Base-by-base conservation (phyloP, 495 filamentous ascomycete species). In the Penicillium verhagenii region DNA sequence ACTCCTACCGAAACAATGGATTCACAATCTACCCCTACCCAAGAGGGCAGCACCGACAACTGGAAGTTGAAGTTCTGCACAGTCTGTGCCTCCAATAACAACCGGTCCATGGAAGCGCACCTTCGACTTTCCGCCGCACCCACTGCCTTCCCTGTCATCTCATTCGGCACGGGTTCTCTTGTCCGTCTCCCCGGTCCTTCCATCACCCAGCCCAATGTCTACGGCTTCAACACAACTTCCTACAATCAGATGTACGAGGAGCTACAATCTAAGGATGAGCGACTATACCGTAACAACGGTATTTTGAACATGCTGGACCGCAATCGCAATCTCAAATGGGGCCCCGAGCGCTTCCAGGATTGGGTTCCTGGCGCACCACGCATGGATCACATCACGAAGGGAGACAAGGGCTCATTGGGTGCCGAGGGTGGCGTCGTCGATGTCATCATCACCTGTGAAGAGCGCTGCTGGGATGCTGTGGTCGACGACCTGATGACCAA, bases 31-130 rank as follows among this genome's bases (percentile, higher is more conserved):
- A 60, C 56, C 33, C 54, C 67, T 45, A 60, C 56, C 33, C 54
- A 59, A 40, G 47, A 63, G 8, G 33, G 64, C 28, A 67, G 61
- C 70, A 78, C 78, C 72, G 80, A 83, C 74, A 80, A 70, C 21
- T 94, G 84, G 79, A 95, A 90, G 67, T 79, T 99, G 38, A 94
- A 88, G 63, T 97, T 97, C 75, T 99, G 95, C 80, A 99, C 95
- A 2, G 94, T 99, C 33, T 99, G 95, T 72, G 94, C 94, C 4
- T 96, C 91, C 62, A 97, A 99, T 66, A 86, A 97, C 61, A 97
- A 97, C 66, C 85, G 92, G 82, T 96, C 92, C 5, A 98, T 98
- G 94, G 94, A 98, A 81, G 92, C 91, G 10, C 95, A 99, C 72
- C 85, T 96, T 19, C 87, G 88, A 28, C 86, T 99, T 24, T 86